Conservation (phyloP, 805 yeast species). For the Danielia reshetovae region DNA sequence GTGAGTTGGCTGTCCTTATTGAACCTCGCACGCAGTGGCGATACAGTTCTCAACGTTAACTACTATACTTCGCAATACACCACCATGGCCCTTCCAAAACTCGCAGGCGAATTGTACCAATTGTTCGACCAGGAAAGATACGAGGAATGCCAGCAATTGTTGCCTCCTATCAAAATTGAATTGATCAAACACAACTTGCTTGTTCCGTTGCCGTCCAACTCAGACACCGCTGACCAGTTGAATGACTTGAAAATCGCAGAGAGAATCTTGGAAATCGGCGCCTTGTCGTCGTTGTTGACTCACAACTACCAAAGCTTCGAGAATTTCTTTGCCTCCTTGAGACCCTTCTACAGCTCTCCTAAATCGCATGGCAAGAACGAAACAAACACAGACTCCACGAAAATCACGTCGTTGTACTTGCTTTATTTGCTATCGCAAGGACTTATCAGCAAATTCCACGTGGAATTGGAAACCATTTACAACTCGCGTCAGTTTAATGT, state of each 20-base stretch:
- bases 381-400: constrained; percentile 40
- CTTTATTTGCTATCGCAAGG: constrained; percentile 77
- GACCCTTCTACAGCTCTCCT: constrained; percentile 63
- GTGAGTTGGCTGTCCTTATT: no score
- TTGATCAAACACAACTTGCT: constrained; percentile 73
- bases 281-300: constrained; percentile 67
- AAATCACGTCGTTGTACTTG: constrained; percentile 72
- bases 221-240: constrained; percentile 38
- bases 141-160: constrained; percentile 52
- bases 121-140: constrained; percentile 63
- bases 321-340: constrained; percentile 67
- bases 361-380: constrained; percentile 37
- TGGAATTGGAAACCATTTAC: constrained; percentile 74
- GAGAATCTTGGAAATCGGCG: constrained; percentile 84
- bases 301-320: constrained; percentile 63
- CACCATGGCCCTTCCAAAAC: constrained; percentile 57
- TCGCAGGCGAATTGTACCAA: constrained; percentile 65
- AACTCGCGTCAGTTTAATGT: constrained; percentile 52
- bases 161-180: constrained; percentile 74
- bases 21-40: constrained; percentile 1
- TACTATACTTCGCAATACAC: neutral
- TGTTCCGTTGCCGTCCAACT: constrained; percentile 49
- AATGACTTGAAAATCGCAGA: constrained; percentile 76
- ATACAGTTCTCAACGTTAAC: neutral
- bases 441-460: constrained; percentile 82